Evolutionary conservation across 805 yeast species (phyloP), one percentile per base, ranked within the genome.

Genomic region (Candida tallmaniae): DNA sequence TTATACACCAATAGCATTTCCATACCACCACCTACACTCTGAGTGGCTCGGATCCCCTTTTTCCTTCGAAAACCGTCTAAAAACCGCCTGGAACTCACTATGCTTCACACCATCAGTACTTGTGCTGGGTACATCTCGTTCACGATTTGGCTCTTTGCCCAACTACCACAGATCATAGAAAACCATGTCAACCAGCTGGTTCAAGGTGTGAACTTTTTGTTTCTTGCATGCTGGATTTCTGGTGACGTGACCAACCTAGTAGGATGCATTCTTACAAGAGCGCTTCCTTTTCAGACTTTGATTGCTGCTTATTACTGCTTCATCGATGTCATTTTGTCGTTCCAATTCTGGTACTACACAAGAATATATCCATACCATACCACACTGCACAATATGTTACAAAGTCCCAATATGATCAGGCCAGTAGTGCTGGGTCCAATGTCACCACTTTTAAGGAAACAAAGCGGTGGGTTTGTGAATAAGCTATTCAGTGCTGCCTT

Each of bases 191-290:
- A 62, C 41, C 54, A 52, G 31, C 52, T 60, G 1, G 68, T 64
- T 1, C 46, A 49, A 4, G 70, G 69, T 1, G 59, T 64, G 1
- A 57, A 63, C 23, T 30, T 52, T 1, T 35, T 51, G 14, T 64
- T 64, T 33, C 41, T 64, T 23, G 38, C 45, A 7, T 53, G 56
- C 40, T 60, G 69, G 68, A 55, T 62, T 23, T 45, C 54, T 4
- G 69, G 70, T 12, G 70, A 49, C 29, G 55, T 68, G 14, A 68
- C 78, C 6, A 71, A 76, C 28, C 56, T 80, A 19, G 29, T 72
- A 0, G 97, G 96, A 0, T 86, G 95, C 41, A 39, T 84, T 0
- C 52, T 87, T 30, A 87, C 96, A 0, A 54, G 74, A 5, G 96
- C 89, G 41, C 63, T 87, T 30, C 77, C 81, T n/a, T 89, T 88